Evolutionary conservation across 305 asterid genomes (phyloP), one percentile per base, ranked within the genome.

Genomic region (Solanum hybrid): DNA sequence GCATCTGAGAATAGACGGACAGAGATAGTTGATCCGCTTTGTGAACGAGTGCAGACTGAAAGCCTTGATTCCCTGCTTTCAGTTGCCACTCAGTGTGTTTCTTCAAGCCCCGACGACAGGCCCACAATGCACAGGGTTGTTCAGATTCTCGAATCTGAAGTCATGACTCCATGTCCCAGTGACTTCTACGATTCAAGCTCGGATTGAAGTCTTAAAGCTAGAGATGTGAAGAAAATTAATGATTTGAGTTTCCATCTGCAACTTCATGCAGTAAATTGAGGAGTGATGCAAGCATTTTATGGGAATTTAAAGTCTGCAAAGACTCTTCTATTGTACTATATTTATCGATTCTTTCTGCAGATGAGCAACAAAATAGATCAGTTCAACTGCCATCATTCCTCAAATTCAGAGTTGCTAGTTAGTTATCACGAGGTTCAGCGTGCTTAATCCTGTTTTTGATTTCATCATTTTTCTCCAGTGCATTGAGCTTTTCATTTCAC

Each of bases 71-170:
- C 97, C 88, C 90, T 96, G 60, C 96, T 97, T 69, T 92, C 96
- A 79, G 92, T 95, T 88, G 97, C 98, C 69, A 94, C 96, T 91
- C 97, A 95, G 46, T 96, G 99, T n/a, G 99, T 97, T 16, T 95
- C 97, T 90, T 93, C 97, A 88, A 90, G 87, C 86, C 98, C 99
- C 1, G 99, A 97, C 89, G 98, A 96, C 80, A 95, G 99, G 89
- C 99, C 99, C 88, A 95, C 99, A 69, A 97, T 97, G 94, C 99
- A 97, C 90, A 90, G 98, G 89, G 98, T 97, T 38, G 96, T 96
- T 88, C 99, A 97, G 92, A 93, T 93, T 84, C 97, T 97, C 31
- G 99, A 96, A 95, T 95, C 99, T 3, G 98, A 96, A 93, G 96
- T 96, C 85, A 95, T 93, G 92, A 97, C 99, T 34, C 99, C 99